Base-by-base conservation (phyloP, 208 protist genomes). In the Kentomonas sorsogonicus region DNA sequence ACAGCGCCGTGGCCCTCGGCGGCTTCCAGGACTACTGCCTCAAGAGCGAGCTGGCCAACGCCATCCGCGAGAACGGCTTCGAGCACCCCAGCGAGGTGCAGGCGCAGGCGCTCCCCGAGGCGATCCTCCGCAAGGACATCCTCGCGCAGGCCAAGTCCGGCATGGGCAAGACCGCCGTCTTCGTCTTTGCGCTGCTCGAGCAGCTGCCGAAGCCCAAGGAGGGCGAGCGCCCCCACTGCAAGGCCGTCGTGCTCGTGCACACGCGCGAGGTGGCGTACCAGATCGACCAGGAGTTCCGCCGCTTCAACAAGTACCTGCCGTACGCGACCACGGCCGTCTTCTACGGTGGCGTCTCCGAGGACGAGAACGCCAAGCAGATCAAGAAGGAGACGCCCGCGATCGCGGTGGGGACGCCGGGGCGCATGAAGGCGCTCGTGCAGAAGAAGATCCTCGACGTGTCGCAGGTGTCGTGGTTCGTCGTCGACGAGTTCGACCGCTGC, bases 91-190 rank as follows among this genome's bases (percentile, higher is more conserved):
- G 75, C 44, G 86, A 95, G 91, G 98, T 99, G 53, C 98, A 99
- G 83, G 93, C 99, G 62, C 88, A 98, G 71, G 95, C 90, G 50
- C 99, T 99, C 54, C 98, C 98, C 47, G 90, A 99, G 77, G 97
- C 98, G 7, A 97, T 99, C 46, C 66, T 99, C 3, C 98, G 98
- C 48, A 85, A 72, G 0, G 98, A 99, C 69, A 89, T 99, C 22
- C 74, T 99, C 9, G 98, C 97, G 36, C 98, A 99, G 93, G 98
- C 98, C 31, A 99, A 99, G 77, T 97, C 94, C n/a, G 99, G 99
- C 56, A 99, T 99, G 98, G 99, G 99, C 45, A 99, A 99, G 88
- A 99, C 99, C 5, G 98, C 98, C 34, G 98, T 99, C 11, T 99
- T 99, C 79, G 98, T 99, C 27, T 86, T 99, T 45, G 79, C 97